Conservation (phyloP, 768 basidiomycete genomes). For the Boletus vinaceobasis region DNA sequence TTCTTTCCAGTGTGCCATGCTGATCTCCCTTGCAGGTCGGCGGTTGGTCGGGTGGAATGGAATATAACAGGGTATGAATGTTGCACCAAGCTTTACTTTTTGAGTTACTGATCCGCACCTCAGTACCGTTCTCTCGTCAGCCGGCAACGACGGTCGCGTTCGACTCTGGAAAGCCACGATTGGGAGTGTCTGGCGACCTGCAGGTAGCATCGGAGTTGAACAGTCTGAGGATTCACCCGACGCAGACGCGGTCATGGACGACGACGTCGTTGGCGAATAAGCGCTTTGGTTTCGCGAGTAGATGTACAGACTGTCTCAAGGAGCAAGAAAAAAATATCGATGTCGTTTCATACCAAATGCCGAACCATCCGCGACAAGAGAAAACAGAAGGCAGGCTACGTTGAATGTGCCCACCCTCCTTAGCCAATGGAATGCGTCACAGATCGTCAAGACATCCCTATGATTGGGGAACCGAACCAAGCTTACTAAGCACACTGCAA, state of each 20-base stretch:
- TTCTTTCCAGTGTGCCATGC: neutral
- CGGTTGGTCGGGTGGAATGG: constrained; percentile 89
- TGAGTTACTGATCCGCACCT: neutral
- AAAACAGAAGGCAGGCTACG: neutral
- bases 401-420: neutral
- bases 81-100: neutral
- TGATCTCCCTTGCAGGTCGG: constrained; percentile 43
- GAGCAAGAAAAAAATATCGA: neutral
- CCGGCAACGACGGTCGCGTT: constrained; percentile 80
- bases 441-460: neutral
- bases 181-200: constrained; percentile 81
- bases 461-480: too few species aligned
- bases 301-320: neutral
- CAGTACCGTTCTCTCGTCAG: constrained; percentile 79
- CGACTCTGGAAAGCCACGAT: constrained; percentile 83
- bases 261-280: constrained; percentile 35
- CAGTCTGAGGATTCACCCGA: constrained; percentile 54
- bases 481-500: too few species aligned
- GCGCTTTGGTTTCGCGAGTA: neutral
- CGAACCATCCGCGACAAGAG: too few species aligned
- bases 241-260: constrained; percentile 45
- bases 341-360: neutral
- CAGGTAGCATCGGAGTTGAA: constrained; percentile 79
- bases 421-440: neutral
- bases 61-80: constrained; percentile 74